Evolutionary conservation across 345 rosid species (phyloP), one percentile per base, ranked within the genome.

Genomic region (Litchi chinensis): DNA sequence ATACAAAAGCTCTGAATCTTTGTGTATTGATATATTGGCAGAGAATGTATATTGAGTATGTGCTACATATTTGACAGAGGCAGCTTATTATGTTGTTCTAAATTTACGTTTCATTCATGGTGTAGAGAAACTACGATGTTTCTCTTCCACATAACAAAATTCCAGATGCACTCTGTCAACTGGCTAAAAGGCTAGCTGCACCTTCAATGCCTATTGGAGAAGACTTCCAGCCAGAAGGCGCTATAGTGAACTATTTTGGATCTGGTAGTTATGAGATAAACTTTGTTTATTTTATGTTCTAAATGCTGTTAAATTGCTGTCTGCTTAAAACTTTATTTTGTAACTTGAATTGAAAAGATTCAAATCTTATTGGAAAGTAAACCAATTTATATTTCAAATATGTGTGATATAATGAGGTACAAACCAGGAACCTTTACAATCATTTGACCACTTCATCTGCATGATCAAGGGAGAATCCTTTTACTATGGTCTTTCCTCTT

Each of bases 211-310:
- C 92, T 43, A 18, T 5, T 5, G 90, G 97, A 65, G 97, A 92
- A 85, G 93, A 93, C 78, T 96, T 96, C 63, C 85, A 52, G 79
- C 97, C 98, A 7, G 97, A 96, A 87, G 99, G 85, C 82, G 97
- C 97, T 2, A 96, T 94, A 63, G 95, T 95, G 54, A 95, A 95
- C 84, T 95, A 93, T 79, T 95, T 93, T 77, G 94, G 91, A 40
- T 82, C 78, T 85, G 97, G 97, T 96, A 84, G 73, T 32, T 65
- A 28, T 32, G 16, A 41, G 10, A 21, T 13, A 10, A 65, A 62
- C 10, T 19, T 74, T 19, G 0, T 39, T 43, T 4, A 44, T 32
- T 19, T 10, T 44, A 10, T 73, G 24, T 65, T 70, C 71, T 52
- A 5, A 52, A 40, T 67, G 44, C 32, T 40, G 10, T 43, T 40